These are phyloP conservation scores for Alectoria sarmentosa DNA, from an alignment of 495 filamentous ascomycete species.

Conservation along the genomic window DNA sequence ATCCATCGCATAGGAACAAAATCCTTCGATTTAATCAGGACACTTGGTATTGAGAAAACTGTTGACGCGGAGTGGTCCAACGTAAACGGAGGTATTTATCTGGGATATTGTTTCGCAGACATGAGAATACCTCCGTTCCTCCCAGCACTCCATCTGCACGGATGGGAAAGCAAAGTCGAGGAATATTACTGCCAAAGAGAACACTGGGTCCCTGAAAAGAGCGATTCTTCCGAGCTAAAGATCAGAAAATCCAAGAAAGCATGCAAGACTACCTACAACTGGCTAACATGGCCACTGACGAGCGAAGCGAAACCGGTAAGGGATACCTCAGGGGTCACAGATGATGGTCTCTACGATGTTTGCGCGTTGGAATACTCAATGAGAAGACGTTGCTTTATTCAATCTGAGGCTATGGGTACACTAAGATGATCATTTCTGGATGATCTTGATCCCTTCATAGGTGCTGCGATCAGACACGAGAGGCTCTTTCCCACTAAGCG, in stretches of 20 bases:
- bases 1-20: not conserved
- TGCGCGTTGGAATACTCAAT: not conserved
- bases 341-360: not conserved
- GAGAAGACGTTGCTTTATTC: not conserved
- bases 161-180: not conserved
- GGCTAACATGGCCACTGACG: not conserved
- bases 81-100: not conserved
- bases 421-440: not conserved
- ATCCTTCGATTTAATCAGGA: not conserved
- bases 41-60: not conserved
- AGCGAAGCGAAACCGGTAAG: not conserved
- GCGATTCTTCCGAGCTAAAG: not conserved
- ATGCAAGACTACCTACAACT: not conserved
- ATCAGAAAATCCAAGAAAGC: not conserved
- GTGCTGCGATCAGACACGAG: not conserved
- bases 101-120: not conserved
- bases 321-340: not conserved
- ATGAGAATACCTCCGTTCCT: not conserved
- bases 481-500: not conserved
- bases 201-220: not conserved
- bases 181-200: not conserved
- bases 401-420: not conserved
- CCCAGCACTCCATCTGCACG: not conserved
- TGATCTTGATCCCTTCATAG: not conserved
- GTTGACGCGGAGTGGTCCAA: not conserved